Percentiles rank a stretch among this genome's conserved stretches.
These are phyloP conservation scores for Leucocoprinus sp. DNA, from an alignment of 768 basidiomycete genomes.

Conservation along the genomic window DNA sequence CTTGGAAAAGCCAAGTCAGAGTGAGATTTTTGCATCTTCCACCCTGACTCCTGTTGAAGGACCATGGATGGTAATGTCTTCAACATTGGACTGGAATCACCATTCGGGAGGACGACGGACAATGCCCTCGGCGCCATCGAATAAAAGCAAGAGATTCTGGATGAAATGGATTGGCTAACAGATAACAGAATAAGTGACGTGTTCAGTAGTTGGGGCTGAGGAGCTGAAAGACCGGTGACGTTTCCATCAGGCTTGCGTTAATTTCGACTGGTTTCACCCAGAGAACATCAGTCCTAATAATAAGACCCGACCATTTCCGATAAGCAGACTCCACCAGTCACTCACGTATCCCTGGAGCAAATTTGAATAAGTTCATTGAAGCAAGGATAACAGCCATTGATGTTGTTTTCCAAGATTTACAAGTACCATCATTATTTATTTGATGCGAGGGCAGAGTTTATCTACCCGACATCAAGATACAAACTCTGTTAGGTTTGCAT, in stretches of 20 bases:
- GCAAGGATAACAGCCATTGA: no score
- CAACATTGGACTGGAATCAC: not conserved
- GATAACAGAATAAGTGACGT: not conserved
- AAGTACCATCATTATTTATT: no score
- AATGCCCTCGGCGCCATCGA: not conserved
- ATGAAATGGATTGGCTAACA: not conserved
- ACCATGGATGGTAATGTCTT: not conserved
- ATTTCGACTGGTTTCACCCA: constrained; percentile 6
- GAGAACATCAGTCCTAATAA: constrained; percentile 2
- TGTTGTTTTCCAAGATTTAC: no score
- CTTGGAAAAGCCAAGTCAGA: constrained; percentile 1
- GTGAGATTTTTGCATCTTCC: constrained; percentile 2
- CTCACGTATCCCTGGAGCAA: not conserved
- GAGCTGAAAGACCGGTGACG: constrained; percentile 4
- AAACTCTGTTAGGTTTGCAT: no score
- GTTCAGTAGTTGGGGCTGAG: not conserved
- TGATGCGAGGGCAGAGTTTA: constrained; percentile 17
- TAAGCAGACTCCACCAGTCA: not conserved
- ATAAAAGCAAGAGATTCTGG: not conserved
- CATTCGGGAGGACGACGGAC: not conserved
- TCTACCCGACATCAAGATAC: constrained; percentile 15
- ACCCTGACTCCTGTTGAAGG: not conserved
- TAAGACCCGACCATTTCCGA: not conserved
- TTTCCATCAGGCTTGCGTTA: not conserved
- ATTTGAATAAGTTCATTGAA: no score